Conservation (phyloP, 2,329 filamentous ascomycete species). For the Thermothelomyces thermophilus region DNA sequence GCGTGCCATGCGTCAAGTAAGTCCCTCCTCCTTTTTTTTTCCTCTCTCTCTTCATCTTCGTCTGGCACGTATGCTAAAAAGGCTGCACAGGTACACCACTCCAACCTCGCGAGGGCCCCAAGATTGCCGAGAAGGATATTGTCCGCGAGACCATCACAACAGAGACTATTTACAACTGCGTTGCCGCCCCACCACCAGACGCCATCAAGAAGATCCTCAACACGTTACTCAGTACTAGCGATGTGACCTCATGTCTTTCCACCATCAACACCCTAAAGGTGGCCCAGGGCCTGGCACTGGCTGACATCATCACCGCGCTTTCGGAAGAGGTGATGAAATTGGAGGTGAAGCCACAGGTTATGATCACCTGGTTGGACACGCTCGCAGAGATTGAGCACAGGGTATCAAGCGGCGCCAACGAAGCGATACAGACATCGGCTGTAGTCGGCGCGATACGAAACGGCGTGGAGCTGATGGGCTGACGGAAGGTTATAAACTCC, state of each 20-base stretch:
- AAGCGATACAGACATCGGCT: conserved; percentile 85
- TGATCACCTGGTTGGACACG: conserved; percentile 86
- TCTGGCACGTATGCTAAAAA: conserved; percentile 11
- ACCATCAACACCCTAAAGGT: conserved; percentile 86
- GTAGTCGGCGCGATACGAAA: conserved; percentile 82
- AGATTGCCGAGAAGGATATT: conserved; percentile 56
- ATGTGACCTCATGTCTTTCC: conserved; percentile 82
- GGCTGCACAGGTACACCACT: conserved; percentile 57
- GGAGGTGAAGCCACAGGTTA: conserved; percentile 78
- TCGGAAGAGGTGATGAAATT: conserved; percentile 75
- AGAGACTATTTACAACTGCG: conserved; percentile 94
- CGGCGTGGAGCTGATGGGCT: conserved; percentile 66
- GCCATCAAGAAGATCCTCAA: conserved; percentile 80
- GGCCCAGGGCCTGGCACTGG: conserved; percentile 77
- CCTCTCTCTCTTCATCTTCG: background rate
- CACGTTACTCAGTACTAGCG: conserved; percentile 74
- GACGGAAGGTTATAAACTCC: conserved; percentile 1
- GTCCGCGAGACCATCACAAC: conserved; percentile 75
- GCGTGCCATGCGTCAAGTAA: conserved; percentile 91
- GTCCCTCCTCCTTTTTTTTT: conserved; percentile 20
- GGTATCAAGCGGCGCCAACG: conserved; percentile 78
- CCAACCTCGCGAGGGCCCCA: conserved; percentile 52
- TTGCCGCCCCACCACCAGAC: conserved; percentile 85
- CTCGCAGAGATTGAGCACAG: conserved; percentile 90
- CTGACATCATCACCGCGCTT: conserved; percentile 84